Evolutionary conservation across 2,329 filamentous ascomycete species (phyloP).

Genomic region (Fusarium praegraminearum): DNA sequence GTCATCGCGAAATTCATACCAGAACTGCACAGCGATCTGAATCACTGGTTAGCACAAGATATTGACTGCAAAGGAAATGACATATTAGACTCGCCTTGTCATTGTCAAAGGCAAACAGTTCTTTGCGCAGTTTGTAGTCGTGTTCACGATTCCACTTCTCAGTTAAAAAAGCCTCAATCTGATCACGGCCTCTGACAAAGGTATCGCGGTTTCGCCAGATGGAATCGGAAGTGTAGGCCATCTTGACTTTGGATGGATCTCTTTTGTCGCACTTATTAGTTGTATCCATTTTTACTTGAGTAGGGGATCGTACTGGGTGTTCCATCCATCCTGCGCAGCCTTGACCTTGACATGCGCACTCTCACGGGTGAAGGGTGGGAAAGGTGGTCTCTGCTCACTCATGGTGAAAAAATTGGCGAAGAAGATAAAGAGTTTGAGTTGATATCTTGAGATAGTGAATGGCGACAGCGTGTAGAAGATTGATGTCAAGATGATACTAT

Average conservation of each 20-base stretch:
- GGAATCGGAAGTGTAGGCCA: conserved; percentile 79
- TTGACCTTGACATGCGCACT: conserved; percentile 83
- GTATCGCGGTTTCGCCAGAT: conserved; percentile 83
- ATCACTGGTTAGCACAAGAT: not conserved
- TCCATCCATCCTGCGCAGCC: conserved; percentile 86
- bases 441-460: not conserved
- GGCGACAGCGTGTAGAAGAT: not conserved
- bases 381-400: conserved; percentile 54
- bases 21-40: conserved; percentile 87
- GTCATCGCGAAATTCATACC: conserved; percentile 83
- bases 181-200: conserved; percentile 76
- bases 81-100: conserved; percentile 62
- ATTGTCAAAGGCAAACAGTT: conserved; percentile 81
- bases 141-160: conserved; percentile 81
- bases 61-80: rapidly evolving
- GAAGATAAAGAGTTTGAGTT: not conserved
- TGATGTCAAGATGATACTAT: not conserved
- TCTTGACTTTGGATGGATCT: conserved; percentile 72
- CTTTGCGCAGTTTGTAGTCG: conserved; percentile 81
- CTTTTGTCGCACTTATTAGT: conserved; percentile 54
- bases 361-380: conserved; percentile 80
- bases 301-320: conserved; percentile 68
- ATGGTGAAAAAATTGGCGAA: not conserved
- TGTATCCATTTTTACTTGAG: too few relatives aligned
- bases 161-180: conserved; percentile 75